Percentiles rank a stretch among this genome's conserved stretches.
phyloP scores from a whole-genome alignment of 768 basidiomycete species.

The Leccinum arenicola region DNA sequence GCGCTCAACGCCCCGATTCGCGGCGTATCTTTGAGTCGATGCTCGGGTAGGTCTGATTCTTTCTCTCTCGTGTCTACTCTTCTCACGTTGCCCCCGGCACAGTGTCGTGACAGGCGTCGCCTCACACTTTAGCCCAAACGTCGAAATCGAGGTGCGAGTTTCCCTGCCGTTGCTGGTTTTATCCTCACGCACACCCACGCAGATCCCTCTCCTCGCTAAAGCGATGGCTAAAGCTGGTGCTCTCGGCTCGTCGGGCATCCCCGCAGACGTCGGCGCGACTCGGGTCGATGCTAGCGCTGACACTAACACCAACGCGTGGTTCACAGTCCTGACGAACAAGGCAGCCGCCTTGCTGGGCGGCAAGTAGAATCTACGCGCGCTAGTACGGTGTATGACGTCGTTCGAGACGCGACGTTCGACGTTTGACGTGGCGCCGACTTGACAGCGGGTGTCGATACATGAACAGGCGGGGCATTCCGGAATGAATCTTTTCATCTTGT shows the following conservation, averaged over 20 bases:
- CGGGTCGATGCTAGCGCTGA: constrained; percentile 34
- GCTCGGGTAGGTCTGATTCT: too few species aligned
- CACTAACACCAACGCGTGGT: constrained; percentile 18
- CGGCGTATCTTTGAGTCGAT: too few species aligned
- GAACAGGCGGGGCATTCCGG: too few species aligned
- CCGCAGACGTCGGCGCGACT: constrained; percentile 40
- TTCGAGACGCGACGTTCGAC: not conserved
- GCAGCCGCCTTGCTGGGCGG: constrained; percentile 44
- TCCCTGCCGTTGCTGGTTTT: not conserved
- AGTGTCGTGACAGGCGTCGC: too few species aligned
- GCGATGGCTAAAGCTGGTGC: constrained; percentile 53
- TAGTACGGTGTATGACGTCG: not conserved
- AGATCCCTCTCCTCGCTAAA: constrained; percentile 55
- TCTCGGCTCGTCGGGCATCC: constrained; percentile 50
- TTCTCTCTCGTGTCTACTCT: too few species aligned
- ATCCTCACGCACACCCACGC: not conserved
- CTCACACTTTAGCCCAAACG: too few species aligned
- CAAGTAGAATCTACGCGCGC: not conserved
- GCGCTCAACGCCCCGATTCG: too few species aligned
- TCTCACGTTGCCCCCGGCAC: too few species aligned
- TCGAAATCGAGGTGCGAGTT: not conserved
- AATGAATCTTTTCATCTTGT: too few species aligned
- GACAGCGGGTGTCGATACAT: too few species aligned
- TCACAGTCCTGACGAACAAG: constrained; percentile 42
- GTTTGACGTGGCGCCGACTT: too few species aligned